These are phyloP conservation scores for Phytophthora chlamydospora DNA, from an alignment of 352 stramenopile species.

Conservation along the genomic window DNA sequence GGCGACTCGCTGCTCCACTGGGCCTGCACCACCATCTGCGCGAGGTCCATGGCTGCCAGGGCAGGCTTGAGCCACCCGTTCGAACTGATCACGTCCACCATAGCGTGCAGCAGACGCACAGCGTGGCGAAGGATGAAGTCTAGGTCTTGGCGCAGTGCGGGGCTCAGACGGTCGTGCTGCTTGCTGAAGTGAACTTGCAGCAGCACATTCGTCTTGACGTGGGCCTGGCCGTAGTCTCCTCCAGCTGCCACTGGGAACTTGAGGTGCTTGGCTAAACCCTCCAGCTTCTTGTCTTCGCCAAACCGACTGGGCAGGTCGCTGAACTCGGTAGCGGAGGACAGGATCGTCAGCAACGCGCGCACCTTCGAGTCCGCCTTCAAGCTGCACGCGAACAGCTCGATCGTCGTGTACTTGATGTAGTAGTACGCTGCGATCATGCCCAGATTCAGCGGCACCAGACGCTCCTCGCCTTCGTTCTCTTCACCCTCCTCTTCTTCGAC, in stretches of 20 bases:
- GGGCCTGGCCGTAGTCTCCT: conserved; percentile 91
- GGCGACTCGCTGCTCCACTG: conserved; percentile 98
- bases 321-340: conserved; percentile 97
- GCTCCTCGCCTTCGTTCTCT: conserved; percentile 90
- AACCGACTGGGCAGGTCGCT: conserved; percentile 92
- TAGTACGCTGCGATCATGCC: conserved; percentile 99
- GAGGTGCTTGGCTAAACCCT: conserved; percentile 94
- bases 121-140: conserved; percentile 91
- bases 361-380: conserved; percentile 98
- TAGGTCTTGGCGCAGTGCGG: conserved; percentile 93
- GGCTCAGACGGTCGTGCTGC: conserved; percentile 87
- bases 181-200: conserved; percentile 98
- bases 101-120: conserved; percentile 95
- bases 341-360: conserved; percentile 95
- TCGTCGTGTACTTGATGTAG: conserved; percentile 99
- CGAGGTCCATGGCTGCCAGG: conserved; percentile 98
- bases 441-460: conserved; percentile 96
- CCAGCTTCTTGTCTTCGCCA: conserved; percentile 94
- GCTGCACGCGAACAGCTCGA: conserved; percentile 98
- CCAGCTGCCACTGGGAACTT: conserved; percentile 91
- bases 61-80: conserved; percentile 99
- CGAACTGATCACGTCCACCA: conserved; percentile 99
- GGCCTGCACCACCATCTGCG: conserved; percentile 99
- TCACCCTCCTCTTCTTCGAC: conserved; percentile 85
- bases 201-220: conserved; percentile 97